Evolutionary conservation across 2,329 filamentous ascomycete species (phyloP).

Genomic region (Pseudogymnoascus verrucosus): DNA sequence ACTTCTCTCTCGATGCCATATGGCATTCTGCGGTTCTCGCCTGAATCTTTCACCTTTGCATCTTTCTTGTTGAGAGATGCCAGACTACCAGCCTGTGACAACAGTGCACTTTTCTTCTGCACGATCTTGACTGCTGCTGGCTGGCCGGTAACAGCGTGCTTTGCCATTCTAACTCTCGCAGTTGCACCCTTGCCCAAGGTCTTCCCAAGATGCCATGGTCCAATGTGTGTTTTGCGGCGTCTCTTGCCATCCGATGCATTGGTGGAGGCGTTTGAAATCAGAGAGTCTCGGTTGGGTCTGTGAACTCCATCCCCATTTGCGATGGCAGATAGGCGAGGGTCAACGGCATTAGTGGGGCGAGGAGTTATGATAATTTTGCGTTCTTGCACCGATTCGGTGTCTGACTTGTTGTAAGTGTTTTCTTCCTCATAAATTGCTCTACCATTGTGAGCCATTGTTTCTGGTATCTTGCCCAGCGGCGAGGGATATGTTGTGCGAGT

Average conservation of each 20-base stretch:
- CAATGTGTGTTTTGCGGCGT: conserved; percentile 63
- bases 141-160: conserved; percentile 70
- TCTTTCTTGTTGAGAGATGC: conserved; percentile 72
- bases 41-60: conserved; percentile 44
- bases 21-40: conserved; percentile 63
- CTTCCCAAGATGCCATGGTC: conserved; percentile 86
- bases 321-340: conserved; percentile 29
- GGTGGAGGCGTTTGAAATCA: conserved; percentile 32
- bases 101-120: conserved; percentile 69
- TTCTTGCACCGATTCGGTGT: background rate
- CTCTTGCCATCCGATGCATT: conserved; percentile 25
- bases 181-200: conserved; percentile 86
- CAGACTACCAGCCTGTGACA: conserved; percentile 79
- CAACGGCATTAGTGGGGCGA: conserved; percentile 24
- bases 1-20: conserved; percentile 90
- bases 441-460: conserved; percentile 21
- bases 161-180: conserved; percentile 76
- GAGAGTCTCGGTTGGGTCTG: conserved; percentile 32
- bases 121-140: conserved; percentile 93
- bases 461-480: conserved; percentile 13
- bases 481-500: conserved; percentile 13
- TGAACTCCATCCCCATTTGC: conserved; percentile 25
- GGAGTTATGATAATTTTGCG: conserved; percentile 10
- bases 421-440: conserved; percentile 13
- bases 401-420: background rate